These are phyloP conservation scores for Solanum habrochaites DNA, from an alignment of 257 asterid genomes.

Conservation along the genomic window DNA sequence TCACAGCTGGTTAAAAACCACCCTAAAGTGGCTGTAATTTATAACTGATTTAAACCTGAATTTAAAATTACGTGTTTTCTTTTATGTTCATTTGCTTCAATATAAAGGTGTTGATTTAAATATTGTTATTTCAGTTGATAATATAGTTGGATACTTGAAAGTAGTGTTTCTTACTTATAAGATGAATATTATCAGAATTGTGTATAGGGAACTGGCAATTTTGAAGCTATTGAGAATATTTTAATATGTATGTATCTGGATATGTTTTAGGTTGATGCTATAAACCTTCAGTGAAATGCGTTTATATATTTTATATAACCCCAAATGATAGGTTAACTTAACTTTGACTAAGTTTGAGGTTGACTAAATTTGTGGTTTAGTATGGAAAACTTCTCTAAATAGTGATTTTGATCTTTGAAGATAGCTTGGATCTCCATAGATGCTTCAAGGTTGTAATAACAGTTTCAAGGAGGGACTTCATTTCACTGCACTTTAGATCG, in stretches of 20 bases:
- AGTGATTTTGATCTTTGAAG: background rate
- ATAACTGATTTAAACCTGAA: background rate
- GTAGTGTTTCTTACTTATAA: background rate
- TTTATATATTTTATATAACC: background rate
- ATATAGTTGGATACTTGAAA: background rate
- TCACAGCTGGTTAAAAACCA: background rate
- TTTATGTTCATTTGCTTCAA: background rate
- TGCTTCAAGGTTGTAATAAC: background rate
- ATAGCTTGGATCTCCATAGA: background rate
- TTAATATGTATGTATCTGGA: background rate
- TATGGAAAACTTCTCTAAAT: background rate
- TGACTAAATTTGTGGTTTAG: background rate
- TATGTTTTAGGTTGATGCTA: background rate
- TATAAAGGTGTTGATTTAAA: background rate
- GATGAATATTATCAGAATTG: background rate
- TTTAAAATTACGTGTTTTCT: background rate
- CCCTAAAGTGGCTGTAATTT: background rate
- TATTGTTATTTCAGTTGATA: background rate
- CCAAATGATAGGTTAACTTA: background rate
- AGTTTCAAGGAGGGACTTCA: background rate
- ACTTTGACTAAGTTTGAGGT: background rate
- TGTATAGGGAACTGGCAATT: background rate
- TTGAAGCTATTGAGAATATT: background rate
- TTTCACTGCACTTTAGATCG: background rate
- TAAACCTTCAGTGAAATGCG: background rate